Base-by-base conservation (phyloP, 805 yeast genomes). In the Ogataea trehalophila region DNA sequence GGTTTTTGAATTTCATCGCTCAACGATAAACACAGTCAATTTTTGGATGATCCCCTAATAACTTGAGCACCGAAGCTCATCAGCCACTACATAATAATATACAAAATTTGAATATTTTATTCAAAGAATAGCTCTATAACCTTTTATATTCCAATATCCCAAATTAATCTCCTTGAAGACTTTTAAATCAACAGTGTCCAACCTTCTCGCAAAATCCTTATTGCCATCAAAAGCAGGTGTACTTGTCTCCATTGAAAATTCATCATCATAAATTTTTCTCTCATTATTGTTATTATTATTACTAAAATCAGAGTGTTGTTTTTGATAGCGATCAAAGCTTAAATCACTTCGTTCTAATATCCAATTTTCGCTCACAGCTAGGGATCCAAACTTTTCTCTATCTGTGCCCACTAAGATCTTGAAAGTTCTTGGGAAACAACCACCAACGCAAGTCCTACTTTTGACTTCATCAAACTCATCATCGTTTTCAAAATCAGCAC, bases 81-180 rank as follows among this genome's bases (percentile, higher is more conserved):
- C 31, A 26, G 31, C 9, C 3, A 26, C 2, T 26, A 9, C 13
- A 26, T 26, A 26, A 8, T 5, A 26, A 26, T 11, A 26, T 3
- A 9, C 31, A 26, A 26, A 26, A 5, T 8, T 2, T 26, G 9
- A 26, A 26, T 26, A 9, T 9, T 26, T 26, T 26, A 9, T 9
- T 38, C 36, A 43, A 36, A 48, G 26, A 18, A 49, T 41, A 29
- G 57, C 58, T 7, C 54, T 37, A 49, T 56, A 63, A 9, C 67
- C 61, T 42, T 60, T 57, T 11, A 63, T 45, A 26, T 52, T 56
- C 7, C 62, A 44, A 43, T 57, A 63, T 0, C 63, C 63, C 18
- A 64, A 41, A 34, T 53, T 49, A 5, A 61, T 59, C 17, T 60
- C 61, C 42, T 52, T 51, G 38, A 62, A 56, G 22, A 52, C 49